phyloP scores from a whole-genome alignment of 1,284 basidiomycete species.

The Coniferiporia weirii region DNA sequence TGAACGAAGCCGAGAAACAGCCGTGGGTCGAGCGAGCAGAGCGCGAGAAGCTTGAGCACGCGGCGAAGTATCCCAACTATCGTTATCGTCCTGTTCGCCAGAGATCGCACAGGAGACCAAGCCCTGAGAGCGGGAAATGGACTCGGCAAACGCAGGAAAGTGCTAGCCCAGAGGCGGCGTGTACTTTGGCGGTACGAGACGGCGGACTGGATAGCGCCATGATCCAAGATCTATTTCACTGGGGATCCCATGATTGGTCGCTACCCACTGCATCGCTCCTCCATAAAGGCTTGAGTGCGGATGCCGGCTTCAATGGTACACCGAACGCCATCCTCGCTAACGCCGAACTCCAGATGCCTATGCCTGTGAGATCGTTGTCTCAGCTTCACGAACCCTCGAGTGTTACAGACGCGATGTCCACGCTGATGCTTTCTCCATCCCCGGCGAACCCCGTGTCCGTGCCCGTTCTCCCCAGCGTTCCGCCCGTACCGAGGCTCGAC shows the following conservation, averaged over 20 bases:
- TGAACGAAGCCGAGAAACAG: constrained; percentile 40
- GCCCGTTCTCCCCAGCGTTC: background rate
- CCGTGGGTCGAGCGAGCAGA: constrained; percentile 47
- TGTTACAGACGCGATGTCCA: background rate
- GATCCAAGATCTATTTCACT: too few relatives aligned
- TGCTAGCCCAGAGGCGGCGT: constrained; percentile 19
- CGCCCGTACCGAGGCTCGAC: background rate
- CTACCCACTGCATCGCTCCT: background rate
- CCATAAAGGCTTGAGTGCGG: background rate
- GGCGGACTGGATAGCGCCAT: too few relatives aligned
- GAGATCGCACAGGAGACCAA: background rate
- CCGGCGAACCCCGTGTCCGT: background rate
- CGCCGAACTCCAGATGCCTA: background rate
- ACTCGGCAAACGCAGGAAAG: background rate
- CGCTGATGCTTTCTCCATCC: background rate
- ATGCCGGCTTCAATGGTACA: background rate
- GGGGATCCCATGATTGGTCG: too few relatives aligned
- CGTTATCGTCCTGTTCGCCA: constrained; percentile 50
- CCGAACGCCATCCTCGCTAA: background rate
- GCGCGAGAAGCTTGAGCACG: constrained; percentile 49
- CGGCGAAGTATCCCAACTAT: constrained; percentile 50
- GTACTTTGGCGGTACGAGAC: background rate
- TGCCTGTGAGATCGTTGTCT: background rate
- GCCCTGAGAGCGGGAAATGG: background rate
- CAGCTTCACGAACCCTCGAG: background rate